Base-by-base conservation (phyloP, 1,284 basidiomycete species). In the Ganoderma boninense region DNA sequence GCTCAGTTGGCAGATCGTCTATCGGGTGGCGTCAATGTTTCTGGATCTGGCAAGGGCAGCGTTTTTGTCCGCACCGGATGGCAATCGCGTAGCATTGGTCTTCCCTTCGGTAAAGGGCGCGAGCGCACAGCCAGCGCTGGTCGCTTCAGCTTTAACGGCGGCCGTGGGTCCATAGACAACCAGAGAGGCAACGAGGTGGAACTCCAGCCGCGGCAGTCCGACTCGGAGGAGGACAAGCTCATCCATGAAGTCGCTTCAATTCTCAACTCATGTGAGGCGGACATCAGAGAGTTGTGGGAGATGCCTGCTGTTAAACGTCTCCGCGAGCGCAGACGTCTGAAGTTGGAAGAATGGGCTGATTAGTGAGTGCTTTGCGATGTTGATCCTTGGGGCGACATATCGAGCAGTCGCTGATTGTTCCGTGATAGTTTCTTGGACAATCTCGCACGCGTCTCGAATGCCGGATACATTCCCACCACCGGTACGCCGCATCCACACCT, bases 271-370 rank as follows among this genome's bases (percentile, higher is more conserved):
- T 87, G 83, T 65, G 86, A 87, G 74, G 85, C 88, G 20, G 92
- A 95, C 76, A 87, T 94, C 73, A 82, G 84, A 69, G 83, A 87
- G 69, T 84, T 95, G 14, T 95, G 93, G 92, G 82, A 84, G 56
- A 90, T 93, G 75, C 87, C 90, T 0, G 85, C 87, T 13, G 91
- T 95, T 54, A 89, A 87, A 76, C 86, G 85, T 38, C 80, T 95
- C 76, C 90, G 94, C 64, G 84, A 84, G 35, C 89, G 87, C 75
- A 85, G 93, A 70, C 90, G 90, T 71, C 81, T 95, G 65, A 91
- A 92, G 75, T 81, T 95, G 65, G 93, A 95, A 73, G 93, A 95
- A 78, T 94, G 92, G 89, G 90, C 92, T 11, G 92, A 93, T 81
- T 94, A 92, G 94, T 95, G 77, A 80, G 93, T 86, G 32, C 64